A percentile compares a stretch with the other conserved stretches of the same genome.
Conservation (phyloP, 2,329 filamentous ascomycete species). For the Escovopsis sp. region DNA sequence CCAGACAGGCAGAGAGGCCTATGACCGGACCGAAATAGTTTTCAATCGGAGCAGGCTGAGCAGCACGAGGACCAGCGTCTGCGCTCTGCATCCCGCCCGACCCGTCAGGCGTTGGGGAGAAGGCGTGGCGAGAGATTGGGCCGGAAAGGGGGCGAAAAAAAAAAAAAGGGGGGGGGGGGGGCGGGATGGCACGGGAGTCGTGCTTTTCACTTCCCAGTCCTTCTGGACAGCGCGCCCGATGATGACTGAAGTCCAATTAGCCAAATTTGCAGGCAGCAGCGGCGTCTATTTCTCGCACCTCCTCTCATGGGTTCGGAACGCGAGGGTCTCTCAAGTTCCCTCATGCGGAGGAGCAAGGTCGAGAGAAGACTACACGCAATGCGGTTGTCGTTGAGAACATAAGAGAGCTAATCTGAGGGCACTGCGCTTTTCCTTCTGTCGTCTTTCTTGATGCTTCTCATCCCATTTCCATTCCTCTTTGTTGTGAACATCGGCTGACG, state of each 20-base stretch:
- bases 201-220: conserved; percentile 1
- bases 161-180: conserved; percentile 6
- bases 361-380: no score
- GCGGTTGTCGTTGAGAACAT: conserved; percentile 36
- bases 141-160: background rate
- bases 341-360: background rate
- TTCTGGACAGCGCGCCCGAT: conserved; percentile 21
- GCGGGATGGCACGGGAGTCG: background rate
- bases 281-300: conserved; percentile 1
- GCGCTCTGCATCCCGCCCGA: background rate
- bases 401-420: conserved; percentile 44
- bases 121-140: background rate
- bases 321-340: background rate
- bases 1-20: background rate
- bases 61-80: conserved; percentile 1
- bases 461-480: no score
- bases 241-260: conserved; percentile 42
- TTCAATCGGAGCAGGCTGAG: conserved; percentile 37
- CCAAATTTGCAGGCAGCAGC: conserved; percentile 42
- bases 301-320: background rate
- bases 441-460: no score
- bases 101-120: background rate
- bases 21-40: conserved; percentile 30
- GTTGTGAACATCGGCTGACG: no score
- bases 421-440: conserved; percentile 1